phyloP scores from a whole-genome alignment of 2,329 filamentous ascomycete species.

The Xylariaceae sp. region DNA sequence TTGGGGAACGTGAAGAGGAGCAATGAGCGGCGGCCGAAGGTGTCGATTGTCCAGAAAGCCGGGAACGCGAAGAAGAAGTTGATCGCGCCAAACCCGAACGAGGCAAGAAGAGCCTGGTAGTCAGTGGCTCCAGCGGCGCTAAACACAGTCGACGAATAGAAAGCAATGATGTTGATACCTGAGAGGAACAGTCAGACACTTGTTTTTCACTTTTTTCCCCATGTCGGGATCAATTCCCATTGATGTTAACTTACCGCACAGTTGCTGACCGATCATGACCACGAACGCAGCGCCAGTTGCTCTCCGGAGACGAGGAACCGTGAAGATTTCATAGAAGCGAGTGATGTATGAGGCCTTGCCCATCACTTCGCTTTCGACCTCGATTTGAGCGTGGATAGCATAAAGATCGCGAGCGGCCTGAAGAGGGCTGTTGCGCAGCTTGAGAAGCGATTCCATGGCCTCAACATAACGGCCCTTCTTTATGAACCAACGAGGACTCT shows the following conservation, averaged over 20 bases:
- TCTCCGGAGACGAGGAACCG: slow-evolving; percentile 60
- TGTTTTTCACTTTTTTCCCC: background rate
- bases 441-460: slow-evolving; percentile 52
- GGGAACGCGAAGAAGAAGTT: slow-evolving; percentile 62
- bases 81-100: slow-evolving; percentile 60
- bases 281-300: slow-evolving; percentile 71
- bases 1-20: slow-evolving; percentile 62
- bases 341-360: slow-evolving; percentile 51
- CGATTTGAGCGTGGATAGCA: slow-evolving; percentile 59
- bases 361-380: slow-evolving; percentile 51
- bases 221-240: background rate
- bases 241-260: slow-evolving; percentile 43
- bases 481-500: slow-evolving; percentile 61
- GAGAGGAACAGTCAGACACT: background rate
- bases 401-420: slow-evolving; percentile 58
- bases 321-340: slow-evolving; percentile 62
- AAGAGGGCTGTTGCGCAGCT: slow-evolving; percentile 50
- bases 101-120: slow-evolving; percentile 54
- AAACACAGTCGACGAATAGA: slow-evolving; percentile 65
- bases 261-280: slow-evolving; percentile 74
- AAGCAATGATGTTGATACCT: slow-evolving; percentile 65
- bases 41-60: slow-evolving; percentile 61
- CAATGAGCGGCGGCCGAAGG: slow-evolving; percentile 55
- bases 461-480: slow-evolving; percentile 58
- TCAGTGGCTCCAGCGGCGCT: slow-evolving; percentile 49